Base-by-base conservation (phyloP, 116 monocot species). In the Dioscorea cayenensis region DNA sequence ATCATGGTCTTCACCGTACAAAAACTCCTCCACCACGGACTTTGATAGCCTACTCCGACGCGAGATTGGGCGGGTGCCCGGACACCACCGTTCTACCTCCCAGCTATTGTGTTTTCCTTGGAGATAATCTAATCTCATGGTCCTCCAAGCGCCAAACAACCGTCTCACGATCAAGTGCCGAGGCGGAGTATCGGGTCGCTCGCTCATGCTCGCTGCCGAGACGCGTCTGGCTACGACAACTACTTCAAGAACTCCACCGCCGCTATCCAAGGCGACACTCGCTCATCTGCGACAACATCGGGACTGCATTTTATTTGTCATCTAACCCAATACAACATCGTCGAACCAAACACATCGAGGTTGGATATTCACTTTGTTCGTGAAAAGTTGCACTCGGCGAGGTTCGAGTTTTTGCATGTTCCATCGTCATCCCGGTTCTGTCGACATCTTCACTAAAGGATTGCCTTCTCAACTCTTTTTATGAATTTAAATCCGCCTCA, bases 311-410 rank as follows among this genome's bases (percentile, higher is more conserved):
- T 12, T 52, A 14, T 18, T 52, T 52, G 51, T 14, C 51, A 18
- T 12, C 18, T 12, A 52, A 52, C 18, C 51, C 51, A 52, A 25
- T 63, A 22, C 25, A 22, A 19, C 63, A 63, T 6, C 12, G 0
- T 25, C n/a, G 23, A 63, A 63, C 22, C 25, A 63, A 63, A 27
- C 63, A 63, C 63, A 63, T 23, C 25, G 63, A 63, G n/a, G 63
- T 27, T 63, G 25, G 63, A 27, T 11, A 22, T 3, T 63, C 63
- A 22, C 63, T 52, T 14, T 4, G 51, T 52, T 52, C 29, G 29
- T 29, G 29, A 29, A 29, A 29, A 29, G 29, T 29, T 29, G 29
- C 29, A 29, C 29, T 29, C 29, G 29, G 29, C 3, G 29, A 29
- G 3, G 29, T 29, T 29, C 29, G 29, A 29, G 29, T n/a, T 29